Evolutionary conservation across 1,139 yeast genomes (phyloP), one percentile per base, ranked within the genome.

Genomic region (Lodderomyces beijingensis): DNA sequence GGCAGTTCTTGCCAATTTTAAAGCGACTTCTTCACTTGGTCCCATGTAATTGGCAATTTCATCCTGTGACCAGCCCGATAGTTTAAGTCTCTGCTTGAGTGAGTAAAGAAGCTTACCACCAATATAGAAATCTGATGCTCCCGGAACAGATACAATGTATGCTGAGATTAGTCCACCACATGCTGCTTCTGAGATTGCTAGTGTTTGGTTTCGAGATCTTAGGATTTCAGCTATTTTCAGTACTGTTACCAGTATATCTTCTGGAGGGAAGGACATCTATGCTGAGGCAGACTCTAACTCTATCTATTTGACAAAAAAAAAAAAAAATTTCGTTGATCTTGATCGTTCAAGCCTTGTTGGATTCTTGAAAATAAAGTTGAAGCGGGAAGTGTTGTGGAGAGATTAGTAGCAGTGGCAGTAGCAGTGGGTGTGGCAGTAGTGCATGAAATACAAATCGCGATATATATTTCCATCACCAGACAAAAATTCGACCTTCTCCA

Each of bases 81-180:
- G 66, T 47, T 79, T 77, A 44, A 86, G 66, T 33, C 94, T 64
- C 25, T 88, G 86, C 45, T 77, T 77, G 42, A 86, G 62, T 36
- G 91, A 79, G 54, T 86, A 86, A 3, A 87, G 81, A 35, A 86
- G 59, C 19, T 89, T 79, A 0, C 95, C 89, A 13, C 95, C 95
- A 42, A 82, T 84, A 49, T 82, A 86, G 57, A 83, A 86, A 38
- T 71, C 63, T 9, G 91, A 81, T 0, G 95, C 95, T 3, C 95
- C 95, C 0, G 94, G 89, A 3, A 83, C 77, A 1, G 91, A 73
- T 6, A 86, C 87, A 25, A 86, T 54, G 48, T 83, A 85, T 1
- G 95, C 85, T 4, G 93, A 80, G 7, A 86, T 62, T 18, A 86
- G 66, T 0, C 95, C 95, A 7, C 95, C 95, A 55, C 95, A 86